Evolutionary conservation across 1,284 basidiomycete genomes (phyloP).

Genomic region (Moesziomyces aphidis): DNA sequence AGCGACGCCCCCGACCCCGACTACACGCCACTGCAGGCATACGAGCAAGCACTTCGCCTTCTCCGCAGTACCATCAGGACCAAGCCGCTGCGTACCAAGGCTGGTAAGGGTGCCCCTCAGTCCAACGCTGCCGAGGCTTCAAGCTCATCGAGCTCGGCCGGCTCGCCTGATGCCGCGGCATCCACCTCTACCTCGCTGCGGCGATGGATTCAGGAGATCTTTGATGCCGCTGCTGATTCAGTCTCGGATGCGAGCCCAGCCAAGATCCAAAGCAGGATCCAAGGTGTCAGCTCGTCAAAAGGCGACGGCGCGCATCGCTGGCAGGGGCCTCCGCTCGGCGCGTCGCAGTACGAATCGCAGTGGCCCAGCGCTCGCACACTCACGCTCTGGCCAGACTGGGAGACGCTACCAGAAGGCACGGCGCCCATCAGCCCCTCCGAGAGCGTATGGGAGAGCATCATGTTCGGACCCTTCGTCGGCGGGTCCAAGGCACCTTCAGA

Average conservation of each 20-base stretch:
- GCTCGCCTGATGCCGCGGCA: not conserved
- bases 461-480: constrained; percentile 54
- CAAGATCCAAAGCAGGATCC: constrained; percentile 1
- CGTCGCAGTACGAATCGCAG: constrained; percentile 27
- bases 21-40: constrained; percentile 34
- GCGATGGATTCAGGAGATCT: constrained; percentile 11
- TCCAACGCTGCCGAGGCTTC: constrained; percentile 2
- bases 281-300: constrained; percentile 5
- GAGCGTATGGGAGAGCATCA: constrained; percentile 44
- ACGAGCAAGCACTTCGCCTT: constrained; percentile 47
- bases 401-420: constrained; percentile 28
- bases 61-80: constrained; percentile 44
- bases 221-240: constrained; percentile 8
- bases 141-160: not conserved
- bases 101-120: constrained; percentile 4
- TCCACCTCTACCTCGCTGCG: constrained; percentile 6
- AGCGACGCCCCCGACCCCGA: not conserved
- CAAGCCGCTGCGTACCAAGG: constrained; percentile 14
- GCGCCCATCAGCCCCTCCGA: constrained; percentile 26
- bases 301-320: constrained; percentile 26
- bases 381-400: constrained; percentile 60
- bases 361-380: constrained; percentile 41
- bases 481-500: constrained; percentile 8
- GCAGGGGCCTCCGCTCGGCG: constrained; percentile 36
- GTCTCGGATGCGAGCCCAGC: constrained; percentile 7